phyloP scores from a whole-genome alignment of 441 rosid species.

The Gossypium aridum region DNA sequence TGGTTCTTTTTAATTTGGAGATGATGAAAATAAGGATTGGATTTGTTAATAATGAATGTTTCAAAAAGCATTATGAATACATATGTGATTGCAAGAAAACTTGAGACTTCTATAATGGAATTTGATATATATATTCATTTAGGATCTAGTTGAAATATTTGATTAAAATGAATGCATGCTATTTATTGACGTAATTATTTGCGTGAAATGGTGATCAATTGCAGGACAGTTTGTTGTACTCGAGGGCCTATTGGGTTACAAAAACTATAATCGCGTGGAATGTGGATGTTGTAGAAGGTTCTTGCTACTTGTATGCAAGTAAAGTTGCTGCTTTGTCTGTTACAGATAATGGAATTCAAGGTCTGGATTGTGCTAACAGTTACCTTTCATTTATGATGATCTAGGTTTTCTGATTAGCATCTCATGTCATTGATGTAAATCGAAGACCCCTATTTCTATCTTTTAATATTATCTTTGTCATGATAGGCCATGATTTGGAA shows the following conservation, averaged over 20 bases:
- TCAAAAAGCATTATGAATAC: not conserved
- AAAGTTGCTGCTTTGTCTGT: constrained; percentile 47
- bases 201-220: constrained; percentile 31
- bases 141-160: not conserved
- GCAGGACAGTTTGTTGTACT: constrained; percentile 47
- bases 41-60: constrained; percentile 4
- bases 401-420: not conserved
- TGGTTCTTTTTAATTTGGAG: constrained; percentile 4
- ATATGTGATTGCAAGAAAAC: not conserved
- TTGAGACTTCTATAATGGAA: not conserved
- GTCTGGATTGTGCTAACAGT: constrained; percentile 23
- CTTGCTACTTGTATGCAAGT: constrained; percentile 73
- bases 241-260: constrained; percentile 74
- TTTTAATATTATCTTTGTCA: constrained; percentile 11
- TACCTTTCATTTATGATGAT: not conserved
- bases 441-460: not conserved
- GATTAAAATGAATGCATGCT: not conserved
- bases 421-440: not conserved
- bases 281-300: constrained; percentile 57
- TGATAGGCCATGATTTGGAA: constrained; percentile 56
- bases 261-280: constrained; percentile 70
- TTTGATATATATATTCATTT: not conserved
- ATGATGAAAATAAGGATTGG: constrained; percentile 6
- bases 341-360: constrained; percentile 51
- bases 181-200: not conserved